Percentiles rank a stretch among this genome's conserved stretches.
These are phyloP conservation scores for Mortierella sp. DNA, from an alignment of 371 early-diverging fungal genomes.

Conservation along the genomic window DNA sequence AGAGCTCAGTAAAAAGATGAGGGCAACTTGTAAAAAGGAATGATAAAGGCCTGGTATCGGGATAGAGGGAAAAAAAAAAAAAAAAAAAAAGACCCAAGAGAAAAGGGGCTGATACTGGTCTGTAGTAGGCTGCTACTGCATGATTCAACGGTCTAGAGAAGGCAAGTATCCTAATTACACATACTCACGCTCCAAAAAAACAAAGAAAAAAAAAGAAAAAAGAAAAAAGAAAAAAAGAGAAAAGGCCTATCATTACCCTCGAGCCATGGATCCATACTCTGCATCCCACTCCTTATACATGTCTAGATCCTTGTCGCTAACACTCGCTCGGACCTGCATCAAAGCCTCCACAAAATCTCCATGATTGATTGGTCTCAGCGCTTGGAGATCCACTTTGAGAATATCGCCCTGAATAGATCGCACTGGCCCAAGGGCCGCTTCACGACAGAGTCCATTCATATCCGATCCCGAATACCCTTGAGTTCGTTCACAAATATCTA, in stretches of 20 bases:
- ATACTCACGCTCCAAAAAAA: too few relatives aligned
- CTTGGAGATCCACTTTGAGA: slow-evolving; percentile 61
- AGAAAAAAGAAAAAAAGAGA: background rate
- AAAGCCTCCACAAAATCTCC: slow-evolving; percentile 83
- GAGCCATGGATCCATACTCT: slow-evolving; percentile 59
- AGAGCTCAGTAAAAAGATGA: background rate
- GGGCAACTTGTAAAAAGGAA: background rate
- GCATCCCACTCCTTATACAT: slow-evolving; percentile 71
- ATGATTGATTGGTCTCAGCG: slow-evolving; percentile 72
- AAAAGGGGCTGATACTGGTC: too few relatives aligned
- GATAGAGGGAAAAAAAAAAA: too few relatives aligned
- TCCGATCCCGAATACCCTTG: slow-evolving; percentile 91
- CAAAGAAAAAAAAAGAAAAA: background rate
- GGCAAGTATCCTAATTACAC: too few relatives aligned
- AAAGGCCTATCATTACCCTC: too few relatives aligned
- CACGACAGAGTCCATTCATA: slow-evolving; percentile 91
- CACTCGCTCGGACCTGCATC: slow-evolving; percentile 86
- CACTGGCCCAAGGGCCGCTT: slow-evolving; percentile 77
- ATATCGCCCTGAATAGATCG: slow-evolving; percentile 70
- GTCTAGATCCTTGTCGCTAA: slow-evolving; percentile 82
- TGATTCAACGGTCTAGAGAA: too few relatives aligned
- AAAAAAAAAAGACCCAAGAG: too few relatives aligned
- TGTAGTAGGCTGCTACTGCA: too few relatives aligned
- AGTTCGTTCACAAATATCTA: slow-evolving; percentile 64
- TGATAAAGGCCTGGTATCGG: too few relatives aligned